Evolutionary conservation across 208 protist genomes (phyloP).

Genomic region (Leishmania major): DNA sequence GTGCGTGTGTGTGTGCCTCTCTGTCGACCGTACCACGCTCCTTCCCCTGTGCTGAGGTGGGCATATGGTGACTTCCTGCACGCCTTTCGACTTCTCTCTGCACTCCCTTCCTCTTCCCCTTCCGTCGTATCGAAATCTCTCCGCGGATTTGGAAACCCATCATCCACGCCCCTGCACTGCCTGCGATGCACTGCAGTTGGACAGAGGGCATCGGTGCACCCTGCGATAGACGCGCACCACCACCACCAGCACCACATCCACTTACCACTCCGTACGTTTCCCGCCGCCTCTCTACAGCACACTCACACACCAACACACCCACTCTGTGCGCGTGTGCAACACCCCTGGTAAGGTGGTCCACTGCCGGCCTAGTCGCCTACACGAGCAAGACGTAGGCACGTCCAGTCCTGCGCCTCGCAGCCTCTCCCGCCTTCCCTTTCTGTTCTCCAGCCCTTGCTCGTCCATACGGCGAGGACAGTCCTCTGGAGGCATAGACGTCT

Average conservation of each 20-base stretch:
- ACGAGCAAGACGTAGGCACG: background rate
- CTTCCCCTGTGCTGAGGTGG: too few relatives aligned
- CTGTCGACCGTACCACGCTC: background rate
- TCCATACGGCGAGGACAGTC: background rate
- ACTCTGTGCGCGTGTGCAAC: background rate
- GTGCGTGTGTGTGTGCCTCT: background rate
- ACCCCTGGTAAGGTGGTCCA: background rate
- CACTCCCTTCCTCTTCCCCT: background rate
- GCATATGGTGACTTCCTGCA: background rate
- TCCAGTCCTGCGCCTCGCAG: background rate
- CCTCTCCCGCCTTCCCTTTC: background rate
- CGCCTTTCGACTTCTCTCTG: background rate
- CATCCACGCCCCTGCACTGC: background rate
- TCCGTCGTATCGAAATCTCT: background rate
- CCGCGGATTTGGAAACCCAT: background rate
- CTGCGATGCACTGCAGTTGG: background rate
- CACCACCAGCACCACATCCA: background rate
- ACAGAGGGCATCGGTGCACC: background rate
- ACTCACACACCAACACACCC: too few relatives aligned
- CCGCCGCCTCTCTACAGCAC: background rate
- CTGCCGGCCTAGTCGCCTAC: background rate
- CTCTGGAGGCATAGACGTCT: background rate
- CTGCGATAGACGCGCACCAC: background rate
- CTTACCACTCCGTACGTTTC: background rate
- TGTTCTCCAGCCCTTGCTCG: background rate